Evolutionary conservation across 345 rosid species (phyloP).

Genomic region (sweet orange (Citrus sinensis)): DVS_A1.0 CM039165.1:26755501-26756000

Average conservation of each 20-base stretch:
- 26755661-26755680: background rate
- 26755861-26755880: too few species aligned
- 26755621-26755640: background rate
- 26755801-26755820: background rate
- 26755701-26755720: too few species aligned
- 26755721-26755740: background rate
- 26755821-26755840: background rate
- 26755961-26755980: too few species aligned
- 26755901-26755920: too few species aligned
- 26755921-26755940: too few species aligned
- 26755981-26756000: too few species aligned
- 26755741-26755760: background rate
- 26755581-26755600: constrained; percentile 6
- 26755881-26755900: too few species aligned
- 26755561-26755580: background rate
- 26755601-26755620: background rate
- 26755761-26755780: background rate
- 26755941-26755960: too few species aligned
- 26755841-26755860: too few species aligned
- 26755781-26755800: background rate
- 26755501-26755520: background rate
- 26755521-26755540: background rate
- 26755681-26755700: too few species aligned
- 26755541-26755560: constrained; percentile 11
- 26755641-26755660: background rate